Conservation (phyloP, 106 monocot species). For the Dioscorea dumetorum region DNA sequence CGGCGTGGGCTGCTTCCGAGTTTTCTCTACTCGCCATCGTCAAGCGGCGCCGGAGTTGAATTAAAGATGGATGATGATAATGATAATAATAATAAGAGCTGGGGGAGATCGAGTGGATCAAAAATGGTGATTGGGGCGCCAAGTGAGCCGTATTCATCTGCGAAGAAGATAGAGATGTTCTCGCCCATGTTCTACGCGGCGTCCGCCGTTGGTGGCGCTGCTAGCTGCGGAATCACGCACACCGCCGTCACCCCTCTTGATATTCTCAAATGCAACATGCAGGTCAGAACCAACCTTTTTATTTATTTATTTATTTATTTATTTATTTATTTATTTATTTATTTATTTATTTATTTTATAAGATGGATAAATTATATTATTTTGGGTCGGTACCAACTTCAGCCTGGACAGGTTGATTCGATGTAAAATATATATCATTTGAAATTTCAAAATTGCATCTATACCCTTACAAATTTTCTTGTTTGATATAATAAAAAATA, state of each 20-base stretch:
- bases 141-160: slow-evolving; percentile 4
- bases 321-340: no score
- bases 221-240: slow-evolving; percentile 36
- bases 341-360: no score
- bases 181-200: slow-evolving; percentile 31
- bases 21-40: slow-evolving; percentile 28
- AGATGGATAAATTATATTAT: no score
- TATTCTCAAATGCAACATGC: slow-evolving; percentile 43
- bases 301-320: not conserved
- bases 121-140: slow-evolving; percentile 12
- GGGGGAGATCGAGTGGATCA: not conserved
- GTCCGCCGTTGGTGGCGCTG: slow-evolving; percentile 19
- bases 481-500: no score
- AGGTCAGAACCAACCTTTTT: slow-evolving; percentile 5
- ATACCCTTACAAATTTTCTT: no score
- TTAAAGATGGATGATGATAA: no score
- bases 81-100: no score
- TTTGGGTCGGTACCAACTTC: no score
- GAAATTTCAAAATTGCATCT: no score
- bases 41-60: no score
- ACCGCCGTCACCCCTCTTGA: slow-evolving; percentile 36
- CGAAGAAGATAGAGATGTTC: slow-evolving; percentile 44
- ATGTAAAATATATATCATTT: no score
- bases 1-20: slow-evolving; percentile 20
- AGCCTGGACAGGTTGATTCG: no score